Evolutionary conservation across 768 basidiomycete genomes (phyloP).

Genomic region (Tylopilus vinaceipallidus): DNA sequence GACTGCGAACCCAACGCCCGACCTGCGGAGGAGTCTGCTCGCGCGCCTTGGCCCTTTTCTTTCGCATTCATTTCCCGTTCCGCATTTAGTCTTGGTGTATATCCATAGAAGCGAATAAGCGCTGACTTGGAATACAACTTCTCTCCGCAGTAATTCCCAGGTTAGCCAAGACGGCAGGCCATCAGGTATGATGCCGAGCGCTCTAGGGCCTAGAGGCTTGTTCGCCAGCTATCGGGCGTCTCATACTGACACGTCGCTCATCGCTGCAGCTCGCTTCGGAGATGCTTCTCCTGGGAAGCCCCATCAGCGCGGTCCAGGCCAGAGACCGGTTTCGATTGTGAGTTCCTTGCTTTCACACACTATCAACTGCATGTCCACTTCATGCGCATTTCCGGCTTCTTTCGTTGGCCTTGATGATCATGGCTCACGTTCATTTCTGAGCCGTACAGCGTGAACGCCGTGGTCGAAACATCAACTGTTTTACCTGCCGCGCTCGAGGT

Average conservation of each 20-base stretch:
- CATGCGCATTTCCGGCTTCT: slow-evolving; percentile 3
- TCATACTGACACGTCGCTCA: too few species aligned
- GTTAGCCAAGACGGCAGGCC: slow-evolving; percentile 61
- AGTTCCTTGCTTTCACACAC: slow-evolving; percentile 34
- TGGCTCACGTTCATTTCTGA: slow-evolving; percentile 9
- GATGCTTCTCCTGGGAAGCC: slow-evolving; percentile 69
- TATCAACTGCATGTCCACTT: slow-evolving; percentile 11
- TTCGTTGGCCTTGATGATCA: slow-evolving; percentile 16
- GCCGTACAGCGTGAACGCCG: slow-evolving; percentile 60
- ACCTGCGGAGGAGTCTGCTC: too few species aligned
- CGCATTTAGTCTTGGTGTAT: neutral
- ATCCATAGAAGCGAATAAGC: slow-evolving; percentile 3
- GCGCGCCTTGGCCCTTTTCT: neutral
- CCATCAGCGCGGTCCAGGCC: slow-evolving; percentile 67
- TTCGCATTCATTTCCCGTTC: slow-evolving; percentile 1
- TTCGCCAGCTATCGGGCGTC: slow-evolving; percentile 8
- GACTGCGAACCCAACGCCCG: neutral
- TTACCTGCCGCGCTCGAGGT: slow-evolving; percentile 58
- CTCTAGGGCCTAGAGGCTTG: too few species aligned
- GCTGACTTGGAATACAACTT: slow-evolving; percentile 13
- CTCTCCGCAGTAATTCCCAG: slow-evolving; percentile 59
- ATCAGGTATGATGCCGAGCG: slow-evolving; percentile 56
- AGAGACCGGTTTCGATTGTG: slow-evolving; percentile 73
- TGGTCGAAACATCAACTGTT: slow-evolving; percentile 55
- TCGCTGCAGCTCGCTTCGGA: slow-evolving; percentile 77